phyloP scores from a whole-genome alignment of 805 yeast species.

The Sugiyamaella smithiae region DNA sequence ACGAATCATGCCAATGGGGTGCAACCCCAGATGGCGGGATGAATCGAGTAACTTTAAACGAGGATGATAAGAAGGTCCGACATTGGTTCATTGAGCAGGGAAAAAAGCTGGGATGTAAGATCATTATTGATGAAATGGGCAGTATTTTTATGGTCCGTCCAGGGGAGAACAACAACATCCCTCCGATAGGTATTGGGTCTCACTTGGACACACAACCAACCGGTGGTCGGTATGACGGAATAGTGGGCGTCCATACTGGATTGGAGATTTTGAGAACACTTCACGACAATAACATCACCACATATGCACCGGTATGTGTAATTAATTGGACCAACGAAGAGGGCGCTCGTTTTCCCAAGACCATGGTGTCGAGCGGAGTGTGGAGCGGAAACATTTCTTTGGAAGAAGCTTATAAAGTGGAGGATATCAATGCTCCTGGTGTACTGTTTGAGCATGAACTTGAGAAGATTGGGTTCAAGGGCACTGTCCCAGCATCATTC shows the following conservation, averaged over 20 bases:
- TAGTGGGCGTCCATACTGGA: conserved; percentile 65
- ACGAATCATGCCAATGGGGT: conserved; percentile 60
- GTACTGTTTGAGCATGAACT: conserved; percentile 54
- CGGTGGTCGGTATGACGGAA: conserved; percentile 76
- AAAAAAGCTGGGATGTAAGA: conserved; percentile 51
- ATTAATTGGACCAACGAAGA: conserved; percentile 76
- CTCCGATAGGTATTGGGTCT: conserved; percentile 68
- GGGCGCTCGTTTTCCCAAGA: conserved; percentile 73
- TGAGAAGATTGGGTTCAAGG: conserved; percentile 60
- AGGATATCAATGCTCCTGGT: conserved; percentile 50
- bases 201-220: conserved; percentile 77
- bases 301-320: conserved; percentile 64
- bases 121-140: conserved; percentile 63
- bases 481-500: conserved; percentile 48
- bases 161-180: conserved; percentile 45
- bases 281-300: conserved; percentile 54
- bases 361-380: conserved; percentile 63
- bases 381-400: conserved; percentile 55
- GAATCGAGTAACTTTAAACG: conserved; percentile 60
- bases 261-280: conserved; percentile 64
- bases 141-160: conserved; percentile 65
- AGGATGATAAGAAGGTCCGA: conserved; percentile 59
- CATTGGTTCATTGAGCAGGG: conserved; percentile 63
- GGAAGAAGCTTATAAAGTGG: conserved; percentile 49
- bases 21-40: conserved; percentile 66